phyloP scores from a whole-genome alignment of 345 rosid genomes.

The Cardamine occulta region DNA sequence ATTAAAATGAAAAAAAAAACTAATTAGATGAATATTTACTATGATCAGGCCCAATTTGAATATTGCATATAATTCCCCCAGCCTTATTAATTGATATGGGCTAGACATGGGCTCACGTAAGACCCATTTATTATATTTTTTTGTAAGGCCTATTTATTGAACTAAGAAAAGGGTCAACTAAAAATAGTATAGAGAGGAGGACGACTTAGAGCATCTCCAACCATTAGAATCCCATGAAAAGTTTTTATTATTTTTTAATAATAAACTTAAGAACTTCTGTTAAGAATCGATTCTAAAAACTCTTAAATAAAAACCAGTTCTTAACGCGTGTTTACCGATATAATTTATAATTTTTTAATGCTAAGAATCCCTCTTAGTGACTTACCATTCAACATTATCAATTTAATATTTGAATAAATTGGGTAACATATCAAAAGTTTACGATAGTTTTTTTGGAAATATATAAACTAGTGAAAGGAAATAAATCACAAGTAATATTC shows the following conservation, averaged over 20 bases:
- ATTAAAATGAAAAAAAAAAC: background rate
- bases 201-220: too few species aligned
- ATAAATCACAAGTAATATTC: background rate
- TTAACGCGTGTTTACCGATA: too few species aligned
- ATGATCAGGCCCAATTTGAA: slow-evolving; percentile 2
- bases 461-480: background rate
- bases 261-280: too few species aligned
- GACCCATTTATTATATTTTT: too few species aligned
- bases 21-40: background rate
- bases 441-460: background rate
- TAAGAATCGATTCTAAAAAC: too few species aligned
- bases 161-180: background rate
- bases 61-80: background rate
- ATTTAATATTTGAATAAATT: background rate
- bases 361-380: too few species aligned
- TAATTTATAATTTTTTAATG: too few species aligned
- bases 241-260: too few species aligned
- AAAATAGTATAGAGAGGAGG: background rate
- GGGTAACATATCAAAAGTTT: background rate
- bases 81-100: background rate
- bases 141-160: too few species aligned
- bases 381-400: background rate
- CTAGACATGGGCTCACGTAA: background rate
- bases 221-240: too few species aligned
- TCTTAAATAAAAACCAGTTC: too few species aligned